phyloP scores from a whole-genome alignment of 2,329 filamentous ascomycete genomes.

The Hypomyces perniciosus region DNA sequence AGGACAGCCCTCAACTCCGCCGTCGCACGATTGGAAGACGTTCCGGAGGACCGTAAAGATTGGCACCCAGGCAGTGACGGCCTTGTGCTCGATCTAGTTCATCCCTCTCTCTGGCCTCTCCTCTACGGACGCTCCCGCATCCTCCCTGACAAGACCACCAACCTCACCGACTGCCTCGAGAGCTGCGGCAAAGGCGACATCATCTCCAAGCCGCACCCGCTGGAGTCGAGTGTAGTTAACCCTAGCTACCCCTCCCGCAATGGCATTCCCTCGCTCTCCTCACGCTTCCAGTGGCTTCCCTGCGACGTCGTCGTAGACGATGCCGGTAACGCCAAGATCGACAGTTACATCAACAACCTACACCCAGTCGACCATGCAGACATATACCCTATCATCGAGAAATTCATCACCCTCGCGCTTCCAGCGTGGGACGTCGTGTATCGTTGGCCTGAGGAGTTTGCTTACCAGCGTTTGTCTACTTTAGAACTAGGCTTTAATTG shows the following conservation, averaged over 20 bases:
- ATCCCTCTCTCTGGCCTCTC: conserved; percentile 59
- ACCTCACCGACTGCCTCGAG: conserved; percentile 32
- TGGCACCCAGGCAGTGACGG: conserved; percentile 55
- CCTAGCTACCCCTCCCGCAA: not conserved
- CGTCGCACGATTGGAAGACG: conserved; percentile 43
- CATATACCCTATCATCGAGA: not conserved
- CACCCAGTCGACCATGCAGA: conserved; percentile 28
- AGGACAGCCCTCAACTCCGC: conserved; percentile 35
- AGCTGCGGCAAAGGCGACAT: conserved; percentile 28
- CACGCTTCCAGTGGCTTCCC: conserved; percentile 42
- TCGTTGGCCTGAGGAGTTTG: not conserved
- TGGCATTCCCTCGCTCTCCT: conserved; percentile 16
- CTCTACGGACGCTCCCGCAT: conserved; percentile 43
- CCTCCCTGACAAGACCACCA: conserved; percentile 23
- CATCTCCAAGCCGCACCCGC: conserved; percentile 16
- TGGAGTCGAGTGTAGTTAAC: not conserved
- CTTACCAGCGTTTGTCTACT: no score
- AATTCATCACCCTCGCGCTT: conserved; percentile 1
- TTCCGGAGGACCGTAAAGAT: conserved; percentile 45
- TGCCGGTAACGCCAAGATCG: conserved; percentile 32
- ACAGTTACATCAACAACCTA: conserved; percentile 49
- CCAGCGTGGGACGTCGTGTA: conserved; percentile 7
- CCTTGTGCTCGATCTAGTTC: conserved; percentile 55
- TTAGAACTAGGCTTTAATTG: no score
- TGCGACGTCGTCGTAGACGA: conserved; percentile 39